Evolutionary conservation across 148 eudicot species (phyloP).

Genomic region (Silene uniflora): DNA sequence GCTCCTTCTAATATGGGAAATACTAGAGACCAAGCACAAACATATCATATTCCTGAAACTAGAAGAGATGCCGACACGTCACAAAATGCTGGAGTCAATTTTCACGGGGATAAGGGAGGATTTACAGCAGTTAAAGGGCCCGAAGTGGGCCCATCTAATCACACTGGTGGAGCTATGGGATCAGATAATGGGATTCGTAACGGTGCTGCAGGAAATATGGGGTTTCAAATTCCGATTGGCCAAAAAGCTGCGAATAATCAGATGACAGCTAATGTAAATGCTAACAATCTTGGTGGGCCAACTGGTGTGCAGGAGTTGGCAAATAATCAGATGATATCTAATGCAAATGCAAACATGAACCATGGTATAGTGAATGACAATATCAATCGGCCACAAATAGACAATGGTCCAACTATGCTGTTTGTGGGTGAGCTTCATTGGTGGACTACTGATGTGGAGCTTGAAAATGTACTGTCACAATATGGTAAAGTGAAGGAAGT

Average conservation of each 20-base stretch:
- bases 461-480: constrained; percentile 68
- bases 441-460: constrained; percentile 98
- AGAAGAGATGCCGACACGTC: constrained; percentile 36
- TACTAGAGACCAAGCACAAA: constrained; percentile 43
- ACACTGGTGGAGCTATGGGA: constrained; percentile 19
- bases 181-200: constrained; percentile 40
- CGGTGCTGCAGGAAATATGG: constrained; percentile 37
- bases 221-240: constrained; percentile 47
- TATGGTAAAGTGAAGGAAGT: constrained; percentile 88
- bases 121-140: constrained; percentile 31
- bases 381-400: constrained; percentile 46
- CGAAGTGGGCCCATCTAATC: constrained; percentile 30
- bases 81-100: constrained; percentile 24
- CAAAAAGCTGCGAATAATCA: constrained; percentile 31
- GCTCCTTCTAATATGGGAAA: constrained; percentile 37
- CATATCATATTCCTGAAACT: constrained; percentile 41
- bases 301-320: constrained; percentile 39
- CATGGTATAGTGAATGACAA: constrained; percentile 44
- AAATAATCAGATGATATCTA: constrained; percentile 36
- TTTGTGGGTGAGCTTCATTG: constrained; percentile 97
- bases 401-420: constrained; percentile 74
- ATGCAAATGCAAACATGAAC: constrained; percentile 39
- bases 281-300: constrained; percentile 36
- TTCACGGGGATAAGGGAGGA: constrained; percentile 16
- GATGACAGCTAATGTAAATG: constrained; percentile 22